phyloP scores from a whole-genome alignment of 805 yeast species.

The Torulaspora maleeae region DNA sequence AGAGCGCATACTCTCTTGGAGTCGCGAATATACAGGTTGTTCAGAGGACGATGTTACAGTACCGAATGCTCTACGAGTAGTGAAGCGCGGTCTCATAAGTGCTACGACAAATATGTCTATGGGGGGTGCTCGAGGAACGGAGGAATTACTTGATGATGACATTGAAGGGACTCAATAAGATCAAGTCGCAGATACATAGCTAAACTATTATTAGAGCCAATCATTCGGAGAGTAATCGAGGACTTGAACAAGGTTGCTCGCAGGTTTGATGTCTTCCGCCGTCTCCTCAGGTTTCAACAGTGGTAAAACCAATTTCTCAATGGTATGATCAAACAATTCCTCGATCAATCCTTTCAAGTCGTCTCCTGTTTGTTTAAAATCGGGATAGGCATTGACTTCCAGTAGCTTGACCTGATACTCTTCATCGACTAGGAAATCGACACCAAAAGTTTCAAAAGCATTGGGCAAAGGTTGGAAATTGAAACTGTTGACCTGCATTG shows the following conservation, averaged over 20 bases:
- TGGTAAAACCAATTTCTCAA: slow-evolving; percentile 47
- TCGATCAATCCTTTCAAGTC: slow-evolving; percentile 61
- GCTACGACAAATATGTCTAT: slow-evolving; percentile 35
- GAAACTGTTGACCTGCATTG: slow-evolving; percentile 70
- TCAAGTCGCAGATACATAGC: neutral
- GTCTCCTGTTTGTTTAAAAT: slow-evolving; percentile 91
- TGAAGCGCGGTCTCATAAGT: slow-evolving; percentile 36
- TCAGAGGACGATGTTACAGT: slow-evolving; percentile 44
- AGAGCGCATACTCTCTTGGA: slow-evolving; percentile 71
- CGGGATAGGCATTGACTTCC: slow-evolving; percentile 93
- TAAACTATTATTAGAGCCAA: slow-evolving; percentile 28
- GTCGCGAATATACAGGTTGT: slow-evolving; percentile 73
- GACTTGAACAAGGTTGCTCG: slow-evolving; percentile 38
- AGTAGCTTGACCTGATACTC: slow-evolving; percentile 54
- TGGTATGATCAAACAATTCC: slow-evolving; percentile 58
- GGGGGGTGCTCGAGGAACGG: slow-evolving; percentile 20
- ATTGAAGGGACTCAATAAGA: slow-evolving; percentile 10
- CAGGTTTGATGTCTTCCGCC: slow-evolving; percentile 6
- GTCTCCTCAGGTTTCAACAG: slow-evolving; percentile 33
- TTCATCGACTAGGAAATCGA: slow-evolving; percentile 75
- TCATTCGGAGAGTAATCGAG: slow-evolving; percentile 36
- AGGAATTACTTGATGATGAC: slow-evolving; percentile 29
- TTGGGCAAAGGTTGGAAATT: slow-evolving; percentile 78
- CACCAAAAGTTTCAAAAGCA: slow-evolving; percentile 83
- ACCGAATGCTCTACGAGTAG: slow-evolving; percentile 35